Evolutionary conservation across 192 early-diverging fungal genomes (phyloP), one percentile per base, ranked within the genome.

Genomic region (Coemansia sp.): DNA sequence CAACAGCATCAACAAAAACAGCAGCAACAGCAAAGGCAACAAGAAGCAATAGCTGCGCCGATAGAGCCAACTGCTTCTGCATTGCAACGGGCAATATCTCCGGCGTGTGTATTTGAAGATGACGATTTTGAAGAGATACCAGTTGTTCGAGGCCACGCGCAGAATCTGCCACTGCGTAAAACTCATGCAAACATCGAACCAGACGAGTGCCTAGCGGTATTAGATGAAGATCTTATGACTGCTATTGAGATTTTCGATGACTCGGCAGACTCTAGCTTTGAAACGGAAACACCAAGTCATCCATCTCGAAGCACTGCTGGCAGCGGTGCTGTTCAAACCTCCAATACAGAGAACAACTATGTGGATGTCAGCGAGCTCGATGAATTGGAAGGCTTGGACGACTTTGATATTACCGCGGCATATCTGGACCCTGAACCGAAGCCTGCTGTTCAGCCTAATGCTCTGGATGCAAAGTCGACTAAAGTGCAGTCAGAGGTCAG

Each of bases 231-330:
- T 24, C 17, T 67, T 10, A 18, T 72, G 58, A 36, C 57, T 9
- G 58, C 62, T 3, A 71, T 78, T 25, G 75, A 78, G 49, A 68
- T 78, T 28, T 52, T 66, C 2, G 75, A 78, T 23, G 70, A 68
- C 26, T 23, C 31, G 46, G 37, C 6, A 0, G 24, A 54, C 15
- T 18, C 34, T 21, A 44, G 21, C 17, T 44, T 23, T 36, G 61
- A 25, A 37, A 6, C 50, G 18, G 31, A 38, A 37, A 9, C 50
- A 10, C 18, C 4, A 11, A 38, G 12, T 23, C 14, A 2, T 17
- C 24, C 18, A 4, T 11, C 20, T 21, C 28, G 5, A 3, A 25
- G 12, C 23, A 12, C 51, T 25, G 23, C 9, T 25, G 20, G 51
- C 2, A 24, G 23, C n/a, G 40, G 40, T n/a, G 11, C 40, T 44